Base-by-base conservation (phyloP, 2,329 filamentous ascomycete genomes). In the Aspergillus sojae region DNA sequence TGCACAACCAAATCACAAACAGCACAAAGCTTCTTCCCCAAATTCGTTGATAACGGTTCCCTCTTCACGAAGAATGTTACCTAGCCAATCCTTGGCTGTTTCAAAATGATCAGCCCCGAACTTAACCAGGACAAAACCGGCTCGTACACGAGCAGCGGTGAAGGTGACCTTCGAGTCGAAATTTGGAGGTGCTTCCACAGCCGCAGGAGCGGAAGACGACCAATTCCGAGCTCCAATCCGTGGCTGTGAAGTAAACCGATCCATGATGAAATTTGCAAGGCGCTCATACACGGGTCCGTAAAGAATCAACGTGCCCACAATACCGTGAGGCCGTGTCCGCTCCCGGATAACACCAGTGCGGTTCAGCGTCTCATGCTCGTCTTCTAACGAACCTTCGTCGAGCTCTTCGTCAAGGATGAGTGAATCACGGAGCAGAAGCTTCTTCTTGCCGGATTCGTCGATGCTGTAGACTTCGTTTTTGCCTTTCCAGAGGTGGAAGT, bases 271-370 rank as follows among this genome's bases (percentile, higher is more conserved):
- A 0, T 85, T 80, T 3, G 88, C 88, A 3, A 96, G 79, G 0
- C 81, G 76, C 48, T 86, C 83, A 71, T 93, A 89, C 62, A 91
- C 78, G 1, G 87, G 86, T 0, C 95, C 95, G 41, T 90, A 88
- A 7, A 98, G 82, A 46, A 98, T 90, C 26, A 98, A 80, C 0
- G 94, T 98, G 0, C 93, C 95, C 65, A 96, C 89, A 21, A 97
- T 84, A 11, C 90, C 89, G 67, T 92, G 84, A 1, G 86, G 85
- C 58, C 93, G 88, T 86, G 96, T 94, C 9, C 91, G 87, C 55
- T 85, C 74, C 36, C 74, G 74, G 46, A 80, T 75, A 26, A 75
- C 45, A 32, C 73, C 70, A 55, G 63, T 70, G 63, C 7, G 71
- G 64, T 19, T 63, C 66, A 56, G 59, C 39, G 41, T 68, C 63